Evolutionary conservation across 495 filamentous ascomycete species (phyloP).

Genomic region (Annulohypoxylon bovei): DNA sequence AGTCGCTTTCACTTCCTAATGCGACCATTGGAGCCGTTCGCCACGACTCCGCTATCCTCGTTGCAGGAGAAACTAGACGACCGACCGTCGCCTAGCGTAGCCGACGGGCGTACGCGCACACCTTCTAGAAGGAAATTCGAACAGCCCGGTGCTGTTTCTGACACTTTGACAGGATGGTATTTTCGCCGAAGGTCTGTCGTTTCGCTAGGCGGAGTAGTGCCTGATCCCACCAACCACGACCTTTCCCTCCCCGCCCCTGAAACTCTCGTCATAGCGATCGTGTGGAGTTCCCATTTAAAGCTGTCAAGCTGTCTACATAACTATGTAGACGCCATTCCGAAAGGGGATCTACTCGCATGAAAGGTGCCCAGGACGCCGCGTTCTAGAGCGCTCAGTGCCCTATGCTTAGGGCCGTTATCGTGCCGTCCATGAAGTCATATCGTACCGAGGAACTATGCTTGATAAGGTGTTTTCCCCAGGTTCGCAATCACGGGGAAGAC

Average conservation of each 20-base stretch:
- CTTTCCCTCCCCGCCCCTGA: slow-evolving; percentile 12
- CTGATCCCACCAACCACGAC: slow-evolving; percentile 8
- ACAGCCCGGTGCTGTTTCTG: slow-evolving; percentile 10
- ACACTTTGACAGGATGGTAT: slow-evolving; percentile 15
- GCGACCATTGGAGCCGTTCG: slow-evolving; percentile 6
- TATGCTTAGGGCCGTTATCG: not conserved
- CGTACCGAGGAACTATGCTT: not conserved
- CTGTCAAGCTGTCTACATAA: not conserved
- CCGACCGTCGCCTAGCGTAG: slow-evolving; percentile 6
- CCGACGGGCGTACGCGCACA: not conserved
- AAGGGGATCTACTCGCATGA: slow-evolving; percentile 31
- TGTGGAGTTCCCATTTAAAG: slow-evolving; percentile 26
- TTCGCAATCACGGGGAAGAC: slow-evolving; percentile 18
- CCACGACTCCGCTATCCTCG: not conserved
- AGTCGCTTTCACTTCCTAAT: slow-evolving; percentile 26
- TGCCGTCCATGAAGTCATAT: slow-evolving; percentile 9
- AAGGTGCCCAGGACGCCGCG: not conserved
- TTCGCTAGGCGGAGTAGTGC: slow-evolving; percentile 7
- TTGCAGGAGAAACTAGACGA: not conserved
- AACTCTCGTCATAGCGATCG: slow-evolving; percentile 32
- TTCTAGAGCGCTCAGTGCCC: slow-evolving; percentile 12
- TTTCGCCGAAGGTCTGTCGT: slow-evolving; percentile 31
- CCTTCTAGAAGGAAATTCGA: slow-evolving; percentile 40
- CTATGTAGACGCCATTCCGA: slow-evolving; percentile 22
- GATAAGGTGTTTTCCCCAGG: not conserved